phyloP scores from a whole-genome alignment of 2,329 filamentous ascomycete species.

The Botryotinia narcissicola region DNA sequence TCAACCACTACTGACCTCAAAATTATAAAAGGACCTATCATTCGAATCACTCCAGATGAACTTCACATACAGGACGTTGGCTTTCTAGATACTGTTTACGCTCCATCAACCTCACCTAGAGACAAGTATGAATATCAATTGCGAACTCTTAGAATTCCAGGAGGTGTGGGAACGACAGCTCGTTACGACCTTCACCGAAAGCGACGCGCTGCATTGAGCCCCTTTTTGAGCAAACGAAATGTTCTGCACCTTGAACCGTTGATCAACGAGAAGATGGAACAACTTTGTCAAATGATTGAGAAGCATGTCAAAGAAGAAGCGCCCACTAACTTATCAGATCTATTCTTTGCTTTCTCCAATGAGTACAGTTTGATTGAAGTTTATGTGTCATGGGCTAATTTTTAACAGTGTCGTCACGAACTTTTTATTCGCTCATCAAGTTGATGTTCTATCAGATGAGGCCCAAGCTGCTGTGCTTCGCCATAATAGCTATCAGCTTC shows the following conservation, averaged over 20 bases:
- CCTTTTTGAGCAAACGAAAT: background rate
- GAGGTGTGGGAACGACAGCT: background rate
- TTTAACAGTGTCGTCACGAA: conserved; percentile 16
- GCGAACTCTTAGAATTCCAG: background rate
- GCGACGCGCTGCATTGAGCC: background rate
- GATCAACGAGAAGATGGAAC: background rate
- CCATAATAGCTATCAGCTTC: conserved; percentile 19
- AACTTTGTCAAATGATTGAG: background rate
- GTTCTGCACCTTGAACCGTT: background rate
- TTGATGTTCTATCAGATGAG: conserved; percentile 22
- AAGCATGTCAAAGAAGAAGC: background rate
- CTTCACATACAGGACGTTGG: background rate
- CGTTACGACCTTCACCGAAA: background rate
- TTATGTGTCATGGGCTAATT: background rate
- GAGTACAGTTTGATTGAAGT: background rate
- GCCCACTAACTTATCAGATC: background rate
- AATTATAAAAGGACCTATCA: background rate
- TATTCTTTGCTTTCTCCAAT: background rate
- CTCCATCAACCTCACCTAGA: background rate
- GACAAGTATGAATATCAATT: background rate
- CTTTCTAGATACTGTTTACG: background rate
- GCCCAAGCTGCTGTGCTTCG: conserved; percentile 12
- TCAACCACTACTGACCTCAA: background rate
- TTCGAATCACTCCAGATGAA: background rate
- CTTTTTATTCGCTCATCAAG: conserved; percentile 21